Evolutionary conservation across 495 filamentous ascomycete genomes (phyloP).

Genomic region (Aspergillus kassunensis): DNA sequence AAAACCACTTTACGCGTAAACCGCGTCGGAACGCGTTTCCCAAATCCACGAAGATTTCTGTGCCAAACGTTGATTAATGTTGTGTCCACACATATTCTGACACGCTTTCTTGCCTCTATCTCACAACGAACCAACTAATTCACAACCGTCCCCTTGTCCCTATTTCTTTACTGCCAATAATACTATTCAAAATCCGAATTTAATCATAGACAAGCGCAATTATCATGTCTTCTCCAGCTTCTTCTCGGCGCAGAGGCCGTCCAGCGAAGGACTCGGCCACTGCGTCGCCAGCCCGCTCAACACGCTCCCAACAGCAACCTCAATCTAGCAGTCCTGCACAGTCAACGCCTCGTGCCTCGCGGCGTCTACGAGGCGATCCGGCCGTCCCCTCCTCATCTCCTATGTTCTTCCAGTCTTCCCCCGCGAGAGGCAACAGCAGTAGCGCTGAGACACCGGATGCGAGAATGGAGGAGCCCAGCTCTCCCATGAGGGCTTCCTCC

Average conservation of each 20-base stretch:
- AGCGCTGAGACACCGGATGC: conserved; percentile 52
- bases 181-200: not conserved
- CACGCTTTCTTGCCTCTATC: conserved; percentile 2
- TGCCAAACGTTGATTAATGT: not conserved
- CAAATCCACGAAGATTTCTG: conserved; percentile 7
- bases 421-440: conserved; percentile 52
- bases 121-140: conserved; percentile 8
- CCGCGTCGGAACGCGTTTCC: conserved; percentile 32
- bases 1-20: conserved; percentile 41
- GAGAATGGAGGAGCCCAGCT: conserved; percentile 57
- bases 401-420: conserved; percentile 78
- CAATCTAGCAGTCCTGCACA: conserved; percentile 39
- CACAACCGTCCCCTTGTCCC: conserved; percentile 2
- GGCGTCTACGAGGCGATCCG: conserved; percentile 34
- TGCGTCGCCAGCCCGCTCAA: conserved; percentile 39
- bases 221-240: conserved; percentile 49
- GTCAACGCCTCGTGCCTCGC: conserved; percentile 44
- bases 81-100: not conserved
- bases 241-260: conserved; percentile 39
- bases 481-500: conserved; percentile 59
- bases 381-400: conserved; percentile 66
- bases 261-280: conserved; percentile 38
- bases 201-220: not conserved
- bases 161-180: not conserved
- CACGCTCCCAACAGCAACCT: conserved; percentile 33